Percentiles rank a stretch among this genome's conserved stretches.
Evolutionary conservation across 352 stramenopile species (phyloP).

Genomic region (Globisporangium parvum): DNA sequence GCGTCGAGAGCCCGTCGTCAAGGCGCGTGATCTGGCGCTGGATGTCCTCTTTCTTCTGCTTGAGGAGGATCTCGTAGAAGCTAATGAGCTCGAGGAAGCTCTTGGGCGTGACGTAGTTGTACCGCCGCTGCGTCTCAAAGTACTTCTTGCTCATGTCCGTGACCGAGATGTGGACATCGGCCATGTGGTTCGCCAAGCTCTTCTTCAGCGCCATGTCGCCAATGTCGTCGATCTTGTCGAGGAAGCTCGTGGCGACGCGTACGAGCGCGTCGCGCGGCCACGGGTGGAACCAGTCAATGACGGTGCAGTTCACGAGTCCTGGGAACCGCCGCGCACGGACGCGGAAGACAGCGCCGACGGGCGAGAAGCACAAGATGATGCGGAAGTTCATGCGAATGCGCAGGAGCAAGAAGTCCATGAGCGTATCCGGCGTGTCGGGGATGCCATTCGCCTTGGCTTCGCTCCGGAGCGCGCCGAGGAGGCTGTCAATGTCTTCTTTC

Average conservation of each 20-base stretch:
- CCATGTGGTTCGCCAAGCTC: slow-evolving; percentile 95
- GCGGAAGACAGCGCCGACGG: slow-evolving; percentile 95
- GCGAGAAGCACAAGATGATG: slow-evolving; percentile 96
- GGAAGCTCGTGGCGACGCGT: slow-evolving; percentile 93
- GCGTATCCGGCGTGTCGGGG: slow-evolving; percentile 89
- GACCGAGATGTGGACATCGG: slow-evolving; percentile 96
- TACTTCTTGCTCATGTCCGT: slow-evolving; percentile 94
- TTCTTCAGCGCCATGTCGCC: slow-evolving; percentile 76
- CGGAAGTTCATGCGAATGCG: slow-evolving; percentile 94
- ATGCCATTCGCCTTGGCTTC: slow-evolving; percentile 95
- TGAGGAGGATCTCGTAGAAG: slow-evolving; percentile 97
- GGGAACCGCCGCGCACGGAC: slow-evolving; percentile 95
- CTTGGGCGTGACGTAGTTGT: slow-evolving; percentile 99
- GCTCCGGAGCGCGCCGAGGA: slow-evolving; percentile 88
- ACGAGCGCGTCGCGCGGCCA: slow-evolving; percentile 96
- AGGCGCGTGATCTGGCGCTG: slow-evolving; percentile 95
- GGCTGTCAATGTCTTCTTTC: slow-evolving; percentile 94
- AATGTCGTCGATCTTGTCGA: slow-evolving; percentile 94
- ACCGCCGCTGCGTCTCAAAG: slow-evolving; percentile 92
- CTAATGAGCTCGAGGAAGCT: slow-evolving; percentile 97
- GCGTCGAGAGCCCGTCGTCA: slow-evolving; percentile 94
- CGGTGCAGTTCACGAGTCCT: slow-evolving; percentile 95
- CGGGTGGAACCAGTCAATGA: slow-evolving; percentile 98
- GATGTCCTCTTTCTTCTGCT: slow-evolving; percentile 93
- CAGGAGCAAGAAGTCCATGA: slow-evolving; percentile 95